These are phyloP conservation scores for Myriosclerotinia curreyana DNA, from an alignment of 2,329 filamentous ascomycete species.

Conservation along the genomic window DNA sequence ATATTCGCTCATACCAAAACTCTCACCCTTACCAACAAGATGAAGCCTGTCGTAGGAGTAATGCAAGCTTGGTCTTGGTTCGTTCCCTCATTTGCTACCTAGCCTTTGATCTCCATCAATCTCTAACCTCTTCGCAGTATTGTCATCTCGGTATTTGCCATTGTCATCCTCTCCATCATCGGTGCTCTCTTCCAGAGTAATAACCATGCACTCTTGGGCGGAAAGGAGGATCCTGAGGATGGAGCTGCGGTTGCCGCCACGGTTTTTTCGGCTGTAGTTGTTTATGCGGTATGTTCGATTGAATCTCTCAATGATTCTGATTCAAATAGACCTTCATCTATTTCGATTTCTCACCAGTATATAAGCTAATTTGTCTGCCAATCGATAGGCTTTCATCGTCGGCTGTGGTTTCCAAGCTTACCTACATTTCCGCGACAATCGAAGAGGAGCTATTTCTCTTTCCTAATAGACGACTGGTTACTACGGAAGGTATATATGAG, in stretches of 20 bases:
- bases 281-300: constrained; percentile 74
- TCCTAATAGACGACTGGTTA: constrained; percentile 35
- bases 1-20: neutral
- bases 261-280: constrained; percentile 81
- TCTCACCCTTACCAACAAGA: constrained; percentile 41
- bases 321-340: neutral
- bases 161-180: constrained; percentile 62
- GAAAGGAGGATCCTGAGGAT: constrained; percentile 58
- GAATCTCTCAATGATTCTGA: constrained; percentile 11
- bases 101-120: constrained; percentile 16
- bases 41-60: constrained; percentile 93
- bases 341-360: neutral
- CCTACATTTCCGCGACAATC: constrained; percentile 78
- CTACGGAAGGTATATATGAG: constrained; percentile 20
- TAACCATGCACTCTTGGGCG: constrained; percentile 81
- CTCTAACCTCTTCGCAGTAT: constrained; percentile 53
- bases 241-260: constrained; percentile 76
- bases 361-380: constrained; percentile 4
- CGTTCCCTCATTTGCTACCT: constrained; percentile 38
- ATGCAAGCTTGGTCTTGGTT: constrained; percentile 96
- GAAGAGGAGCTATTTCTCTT: constrained; percentile 79
- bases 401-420: constrained; percentile 90
- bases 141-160: constrained; percentile 63
- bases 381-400: constrained; percentile 72
- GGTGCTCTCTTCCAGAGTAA: constrained; percentile 72